phyloP scores from a whole-genome alignment of 1,284 basidiomycete genomes.

The Moesziomyces aphidis region DNA sequence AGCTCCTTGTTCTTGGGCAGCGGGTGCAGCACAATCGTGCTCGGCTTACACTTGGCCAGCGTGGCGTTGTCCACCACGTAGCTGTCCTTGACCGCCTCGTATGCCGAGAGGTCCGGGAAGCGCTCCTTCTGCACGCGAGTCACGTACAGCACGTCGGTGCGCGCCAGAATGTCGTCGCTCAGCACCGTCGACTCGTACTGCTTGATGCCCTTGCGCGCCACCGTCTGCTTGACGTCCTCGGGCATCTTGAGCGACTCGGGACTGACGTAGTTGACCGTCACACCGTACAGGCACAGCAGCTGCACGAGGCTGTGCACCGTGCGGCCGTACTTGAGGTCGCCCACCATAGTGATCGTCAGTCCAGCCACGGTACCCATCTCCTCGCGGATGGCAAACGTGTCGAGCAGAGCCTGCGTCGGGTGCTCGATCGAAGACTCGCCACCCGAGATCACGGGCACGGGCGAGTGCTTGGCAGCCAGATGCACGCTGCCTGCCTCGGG shows the following conservation, averaged over 20 bases:
- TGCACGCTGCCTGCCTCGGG: conserved; percentile 88
- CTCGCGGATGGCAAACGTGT: conserved; percentile 96
- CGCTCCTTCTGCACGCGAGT: conserved; percentile 97
- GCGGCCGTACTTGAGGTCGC: conserved; percentile 97
- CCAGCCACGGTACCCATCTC: conserved; percentile 98
- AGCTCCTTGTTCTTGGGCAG: conserved; percentile 96
- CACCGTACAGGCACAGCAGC: conserved; percentile 83
- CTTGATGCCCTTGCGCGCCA: conserved; percentile 70
- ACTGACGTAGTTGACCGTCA: conserved; percentile 95
- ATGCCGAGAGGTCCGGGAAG: conserved; percentile 84
- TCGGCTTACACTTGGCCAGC: conserved; percentile 88
- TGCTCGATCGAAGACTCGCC: conserved; percentile 98
- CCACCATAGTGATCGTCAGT: conserved; percentile 88
- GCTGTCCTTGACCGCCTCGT: conserved; percentile 89
- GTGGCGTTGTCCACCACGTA: conserved; percentile 95
- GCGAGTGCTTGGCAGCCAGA: conserved; percentile 83
- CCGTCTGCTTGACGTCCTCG: conserved; percentile 82
- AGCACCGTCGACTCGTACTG: conserved; percentile 85
- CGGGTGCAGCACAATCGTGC: conserved; percentile 99
- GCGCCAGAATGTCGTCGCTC: conserved; percentile 83
- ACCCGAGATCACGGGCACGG: conserved; percentile 95
- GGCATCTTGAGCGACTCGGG: conserved; percentile 94
- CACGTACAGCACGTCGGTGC: conserved; percentile 97
- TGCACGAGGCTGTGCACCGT: conserved; percentile 97
- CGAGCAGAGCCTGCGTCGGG: conserved; percentile 84